A percentile compares a stretch with the other conserved stretches of the same genome.
Conservation (phyloP, 1,284 basidiomycete genomes). For the Gymnopus androsaceus region DNA sequence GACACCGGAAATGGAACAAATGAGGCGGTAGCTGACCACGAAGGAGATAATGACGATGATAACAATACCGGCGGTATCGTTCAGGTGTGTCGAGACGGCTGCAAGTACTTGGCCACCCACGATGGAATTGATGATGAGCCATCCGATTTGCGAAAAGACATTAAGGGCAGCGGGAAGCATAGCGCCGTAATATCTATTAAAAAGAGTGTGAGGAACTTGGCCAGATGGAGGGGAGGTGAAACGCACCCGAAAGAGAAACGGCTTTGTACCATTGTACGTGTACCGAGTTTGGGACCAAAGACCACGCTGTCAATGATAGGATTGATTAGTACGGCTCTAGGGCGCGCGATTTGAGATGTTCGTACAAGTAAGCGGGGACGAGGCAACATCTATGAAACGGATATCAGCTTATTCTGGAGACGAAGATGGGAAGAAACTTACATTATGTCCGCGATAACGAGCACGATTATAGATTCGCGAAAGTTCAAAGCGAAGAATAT, state of each 20-base stretch:
- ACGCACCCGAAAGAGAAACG: slow-evolving; percentile 41
- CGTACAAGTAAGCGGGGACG: slow-evolving; percentile 59
- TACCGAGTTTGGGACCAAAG: slow-evolving; percentile 63
- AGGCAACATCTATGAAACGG: slow-evolving; percentile 30
- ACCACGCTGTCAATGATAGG: slow-evolving; percentile 41
- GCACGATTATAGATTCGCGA: slow-evolving; percentile 50
- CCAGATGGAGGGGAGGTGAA: no score
- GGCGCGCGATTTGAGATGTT: no score
- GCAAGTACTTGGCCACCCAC: slow-evolving; percentile 75
- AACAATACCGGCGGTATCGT: slow-evolving; percentile 71
- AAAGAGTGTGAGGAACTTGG: neutral
- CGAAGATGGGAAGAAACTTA: slow-evolving; percentile 33
- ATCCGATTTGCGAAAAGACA: slow-evolving; percentile 65
- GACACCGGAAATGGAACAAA: no score
- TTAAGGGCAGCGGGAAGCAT: slow-evolving; percentile 68
- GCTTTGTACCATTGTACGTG: slow-evolving; percentile 61
- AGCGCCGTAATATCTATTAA: slow-evolving; percentile 58
- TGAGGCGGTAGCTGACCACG: slow-evolving; percentile 41
- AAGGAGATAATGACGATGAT: slow-evolving; percentile 74
- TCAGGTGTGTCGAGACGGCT: slow-evolving; percentile 52
- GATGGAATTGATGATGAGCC: slow-evolving; percentile 72
- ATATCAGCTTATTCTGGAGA: slow-evolving; percentile 6
- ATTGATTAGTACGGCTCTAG: slow-evolving; percentile 16
- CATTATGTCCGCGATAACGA: slow-evolving; percentile 58
- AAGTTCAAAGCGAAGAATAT: slow-evolving; percentile 59